Percentiles rank a stretch among this genome's conserved stretches.
These are phyloP conservation scores for Linaria vulgaris DNA, from an alignment of 257 asterid genomes.

Conservation along the genomic window DNA sequence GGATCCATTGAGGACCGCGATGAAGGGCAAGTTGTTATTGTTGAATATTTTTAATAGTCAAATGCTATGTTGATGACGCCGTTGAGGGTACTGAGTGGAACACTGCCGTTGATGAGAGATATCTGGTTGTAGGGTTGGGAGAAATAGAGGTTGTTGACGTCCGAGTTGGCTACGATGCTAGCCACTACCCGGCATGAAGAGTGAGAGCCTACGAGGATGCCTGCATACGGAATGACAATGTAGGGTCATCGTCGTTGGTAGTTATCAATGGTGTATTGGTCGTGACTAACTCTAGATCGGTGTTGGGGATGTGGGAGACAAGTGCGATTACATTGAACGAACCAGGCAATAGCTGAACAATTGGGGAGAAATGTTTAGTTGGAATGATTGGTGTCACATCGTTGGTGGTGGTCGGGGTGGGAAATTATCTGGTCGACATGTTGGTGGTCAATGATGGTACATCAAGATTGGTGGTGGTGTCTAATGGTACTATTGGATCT, in stretches of 20 bases:
- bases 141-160: constrained; percentile 74
- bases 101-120: constrained; percentile 84
- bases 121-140: constrained; percentile 61
- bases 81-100: constrained; percentile 78
- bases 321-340: constrained; percentile 23
- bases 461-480: not conserved
- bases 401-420: constrained; percentile 18
- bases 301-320: not conserved
- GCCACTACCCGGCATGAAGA: constrained; percentile 89
- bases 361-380: constrained; percentile 27
- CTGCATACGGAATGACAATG: constrained; percentile 78
- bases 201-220: constrained; percentile 76
- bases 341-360: constrained; percentile 22
- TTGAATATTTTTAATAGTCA: too few relatives aligned
- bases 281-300: constrained; percentile 16
- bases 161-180: constrained; percentile 62
- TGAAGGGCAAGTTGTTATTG: constrained; percentile 81
- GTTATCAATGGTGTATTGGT: constrained; percentile 10
- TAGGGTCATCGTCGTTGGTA: constrained; percentile 31
- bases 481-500: constrained; percentile 27
- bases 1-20: constrained; percentile 71
- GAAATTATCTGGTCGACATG: constrained; percentile 25
- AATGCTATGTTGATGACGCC: constrained; percentile 58
- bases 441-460: constrained; percentile 25
- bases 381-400: constrained; percentile 23